Evolutionary conservation across 306 rosid species (phyloP).

Genomic region (Glycine soja): DNA sequence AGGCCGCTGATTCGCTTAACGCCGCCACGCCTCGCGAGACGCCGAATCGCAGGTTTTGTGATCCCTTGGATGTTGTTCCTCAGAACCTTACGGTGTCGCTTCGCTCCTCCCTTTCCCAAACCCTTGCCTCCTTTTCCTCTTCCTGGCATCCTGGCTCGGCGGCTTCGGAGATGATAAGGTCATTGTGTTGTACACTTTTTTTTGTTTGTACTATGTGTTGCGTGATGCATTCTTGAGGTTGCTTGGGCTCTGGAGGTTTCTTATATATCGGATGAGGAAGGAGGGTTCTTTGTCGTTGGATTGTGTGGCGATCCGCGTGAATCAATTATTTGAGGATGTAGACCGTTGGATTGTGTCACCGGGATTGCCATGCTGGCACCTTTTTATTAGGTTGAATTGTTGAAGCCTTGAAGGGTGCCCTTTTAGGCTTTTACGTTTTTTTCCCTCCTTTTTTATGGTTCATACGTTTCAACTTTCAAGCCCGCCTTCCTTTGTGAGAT

Average conservation of each 20-base stretch:
- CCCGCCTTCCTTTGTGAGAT: not conserved
- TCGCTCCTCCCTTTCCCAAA: constrained; percentile 13
- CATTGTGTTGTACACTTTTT: no score
- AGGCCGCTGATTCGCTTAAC: not conserved
- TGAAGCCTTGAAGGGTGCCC: no score
- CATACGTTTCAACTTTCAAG: no score
- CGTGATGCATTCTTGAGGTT: no score
- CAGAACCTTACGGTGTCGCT: not conserved
- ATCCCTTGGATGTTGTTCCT: constrained; percentile 2
- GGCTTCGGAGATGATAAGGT: no score
- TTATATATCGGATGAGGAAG: not conserved
- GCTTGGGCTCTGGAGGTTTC: no score
- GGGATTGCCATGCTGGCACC: not conserved
- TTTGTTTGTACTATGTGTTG: no score
- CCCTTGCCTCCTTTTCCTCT: constrained; percentile 24
- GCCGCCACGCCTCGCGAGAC: constrained; percentile 1
- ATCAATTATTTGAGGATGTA: not conserved
- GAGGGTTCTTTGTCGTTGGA: not conserved
- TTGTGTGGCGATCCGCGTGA: not conserved
- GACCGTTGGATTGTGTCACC: not conserved
- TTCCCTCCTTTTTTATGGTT: no score
- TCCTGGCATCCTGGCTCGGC: not conserved
- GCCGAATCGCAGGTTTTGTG: not conserved
- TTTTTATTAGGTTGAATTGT: no score
- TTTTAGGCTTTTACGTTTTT: no score